Base-by-base conservation (phyloP, 2,329 filamentous ascomycete species). In the Claviceps digitariae region DNA sequence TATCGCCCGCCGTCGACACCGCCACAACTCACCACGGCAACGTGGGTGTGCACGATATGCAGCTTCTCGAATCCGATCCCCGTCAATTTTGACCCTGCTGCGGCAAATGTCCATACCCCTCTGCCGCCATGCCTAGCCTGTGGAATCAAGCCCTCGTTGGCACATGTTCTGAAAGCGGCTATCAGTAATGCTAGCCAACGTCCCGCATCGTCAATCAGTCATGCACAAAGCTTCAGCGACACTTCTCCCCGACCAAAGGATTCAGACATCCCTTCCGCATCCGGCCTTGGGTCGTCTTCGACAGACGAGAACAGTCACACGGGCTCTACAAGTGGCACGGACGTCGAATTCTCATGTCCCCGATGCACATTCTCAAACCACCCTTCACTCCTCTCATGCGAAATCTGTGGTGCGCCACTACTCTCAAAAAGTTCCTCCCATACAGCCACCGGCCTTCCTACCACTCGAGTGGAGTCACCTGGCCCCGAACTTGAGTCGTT, bases 41-140 rank as follows among this genome's bases (percentile, higher is more conserved):
- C 90, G 4, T 97, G 91, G 91, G 84, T 97, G 21, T 97, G 91
- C 71, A 86, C 87, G 1, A 97, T 97, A 62, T 97, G 91, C 74
- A 91, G 87, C 60, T 94, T 95, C 64, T 91, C 90, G 10, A 97
- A 97, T 63, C 85, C 88, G 0, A 83, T 96, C 1, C 90, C 93
- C 0, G 87, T 87, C 40, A 96, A 95, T 66, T 97, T 97, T 66
- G 91, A 97, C 62, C 87, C 90, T 0, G 77, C 83, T 1, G 83
- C 85, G 2, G 89, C 89, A 9, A 93, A 81, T 56, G 80, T 83
- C 21, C 82, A 89, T 57, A 95, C 87, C 5, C 84, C 84, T 9
- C 71, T 95, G 23, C 86, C 90, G 3, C 88, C 91, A 59, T 98
- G 93, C 65, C 74, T 95, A 52, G 86, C 90, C 5, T 98, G 93